Evolutionary conservation across 2,329 filamentous ascomycete species (phyloP).

Genomic region (Coniella vitis): DNA sequence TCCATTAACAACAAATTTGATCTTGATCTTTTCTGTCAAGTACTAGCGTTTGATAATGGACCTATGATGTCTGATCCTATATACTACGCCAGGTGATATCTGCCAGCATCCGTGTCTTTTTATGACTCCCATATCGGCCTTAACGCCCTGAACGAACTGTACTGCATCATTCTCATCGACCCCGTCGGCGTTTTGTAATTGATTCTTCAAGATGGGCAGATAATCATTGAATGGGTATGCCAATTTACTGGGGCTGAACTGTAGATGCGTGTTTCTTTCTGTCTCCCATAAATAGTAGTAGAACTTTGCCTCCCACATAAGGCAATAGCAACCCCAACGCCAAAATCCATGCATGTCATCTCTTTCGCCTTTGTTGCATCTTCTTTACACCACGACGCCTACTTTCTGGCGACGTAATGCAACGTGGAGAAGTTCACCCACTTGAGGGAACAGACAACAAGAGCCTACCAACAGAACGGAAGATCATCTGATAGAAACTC

Average conservation of each 20-base stretch:
- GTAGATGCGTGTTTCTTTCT: neutral
- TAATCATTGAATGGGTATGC: neutral
- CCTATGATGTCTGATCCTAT: neutral
- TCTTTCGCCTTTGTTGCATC: neutral
- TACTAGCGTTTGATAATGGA: neutral
- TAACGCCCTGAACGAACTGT: neutral
- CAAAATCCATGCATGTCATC: slow-evolving; percentile 11
- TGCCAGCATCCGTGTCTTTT: slow-evolving; percentile 10
- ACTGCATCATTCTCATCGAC: neutral
- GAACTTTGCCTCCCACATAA: neutral
- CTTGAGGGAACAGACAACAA: neutral
- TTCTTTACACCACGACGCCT: no score
- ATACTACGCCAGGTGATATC: slow-evolving; percentile 9
- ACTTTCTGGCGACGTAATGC: neutral
- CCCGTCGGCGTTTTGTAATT: neutral
- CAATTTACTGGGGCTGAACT: neutral
- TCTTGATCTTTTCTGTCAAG: no score
- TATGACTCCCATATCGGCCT: neutral
- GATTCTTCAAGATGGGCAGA: neutral
- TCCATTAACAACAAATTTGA: no score
- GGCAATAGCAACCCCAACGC: slow-evolving; percentile 10
- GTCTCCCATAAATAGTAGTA: neutral
- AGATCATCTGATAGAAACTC: slow-evolving; percentile 59
- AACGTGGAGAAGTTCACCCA: neutral
- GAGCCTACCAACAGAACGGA: neutral